A percentile compares a stretch with the other conserved stretches of the same genome.
Evolutionary conservation across 352 stramenopile species (phyloP).

Genomic region (Phytophthora chlamydospora): DNA sequence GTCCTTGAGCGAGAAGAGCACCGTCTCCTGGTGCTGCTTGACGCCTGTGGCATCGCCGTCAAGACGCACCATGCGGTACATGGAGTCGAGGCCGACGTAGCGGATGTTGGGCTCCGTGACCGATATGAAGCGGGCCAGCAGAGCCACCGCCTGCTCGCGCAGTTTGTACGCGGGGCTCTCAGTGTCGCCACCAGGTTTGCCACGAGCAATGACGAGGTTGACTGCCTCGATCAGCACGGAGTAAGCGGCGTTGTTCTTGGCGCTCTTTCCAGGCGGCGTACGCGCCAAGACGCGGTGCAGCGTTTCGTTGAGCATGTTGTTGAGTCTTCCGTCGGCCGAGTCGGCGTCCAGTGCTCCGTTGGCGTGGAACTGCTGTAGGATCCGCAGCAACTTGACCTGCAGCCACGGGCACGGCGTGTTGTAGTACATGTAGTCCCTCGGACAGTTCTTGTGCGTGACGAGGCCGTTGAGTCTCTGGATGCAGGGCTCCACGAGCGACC

Average conservation of each 20-base stretch:
- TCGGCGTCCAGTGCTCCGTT: constrained; percentile 63
- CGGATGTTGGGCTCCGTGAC: constrained; percentile 98
- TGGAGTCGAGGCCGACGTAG: constrained; percentile 97
- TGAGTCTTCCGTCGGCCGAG: constrained; percentile 39
- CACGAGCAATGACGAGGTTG: constrained; percentile 96
- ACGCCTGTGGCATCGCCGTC: constrained; percentile 85
- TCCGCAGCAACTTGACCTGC: constrained; percentile 93
- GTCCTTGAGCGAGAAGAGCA: constrained; percentile 97
- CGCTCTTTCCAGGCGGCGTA: constrained; percentile 75
- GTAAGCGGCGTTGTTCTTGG: constrained; percentile 97
- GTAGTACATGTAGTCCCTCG: constrained; percentile 98
- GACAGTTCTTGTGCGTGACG: constrained; percentile 94
- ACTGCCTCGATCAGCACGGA: constrained; percentile 97
- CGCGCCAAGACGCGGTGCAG: constrained; percentile 93
- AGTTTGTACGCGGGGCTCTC: constrained; percentile 75
- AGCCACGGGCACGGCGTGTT: constrained; percentile 96
- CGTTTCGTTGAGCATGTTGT: constrained; percentile 88
- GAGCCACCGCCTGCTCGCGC: constrained; percentile 90
- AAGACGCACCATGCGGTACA: constrained; percentile 94
- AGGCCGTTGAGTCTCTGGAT: constrained; percentile 93
- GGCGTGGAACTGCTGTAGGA: constrained; percentile 91
- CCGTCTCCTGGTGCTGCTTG: constrained; percentile 95
- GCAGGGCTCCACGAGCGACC: constrained; percentile 92
- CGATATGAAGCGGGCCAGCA: constrained; percentile 97
- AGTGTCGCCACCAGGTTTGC: constrained; percentile 60